Conservation (phyloP, 1,284 basidiomycete genomes). For the Meripilus lineatus region DNA sequence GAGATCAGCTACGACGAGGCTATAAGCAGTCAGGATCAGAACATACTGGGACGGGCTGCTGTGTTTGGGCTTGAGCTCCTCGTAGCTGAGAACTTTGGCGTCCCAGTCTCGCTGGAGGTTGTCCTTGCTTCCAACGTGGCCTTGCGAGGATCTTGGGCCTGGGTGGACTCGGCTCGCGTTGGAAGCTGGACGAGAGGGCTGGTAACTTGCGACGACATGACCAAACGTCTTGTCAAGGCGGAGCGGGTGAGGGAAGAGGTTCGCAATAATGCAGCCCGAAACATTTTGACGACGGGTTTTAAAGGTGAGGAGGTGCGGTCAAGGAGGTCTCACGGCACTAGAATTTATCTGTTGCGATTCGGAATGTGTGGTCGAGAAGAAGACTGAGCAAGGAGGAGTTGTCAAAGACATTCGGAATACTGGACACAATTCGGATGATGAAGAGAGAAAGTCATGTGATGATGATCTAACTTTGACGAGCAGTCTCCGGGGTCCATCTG, state of each 20-base stretch:
- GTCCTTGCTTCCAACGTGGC: constrained; percentile 38
- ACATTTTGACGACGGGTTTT: constrained; percentile 15
- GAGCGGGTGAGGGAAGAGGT: constrained; percentile 4
- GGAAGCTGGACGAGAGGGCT: no score
- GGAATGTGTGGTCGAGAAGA: background rate
- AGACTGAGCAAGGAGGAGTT: no score
- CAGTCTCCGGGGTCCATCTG: constrained; percentile 9
- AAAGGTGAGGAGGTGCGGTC: background rate
- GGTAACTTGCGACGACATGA: background rate
- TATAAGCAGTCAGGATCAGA: background rate
- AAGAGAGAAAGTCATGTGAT: background rate
- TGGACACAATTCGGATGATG: background rate
- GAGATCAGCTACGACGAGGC: constrained; percentile 4
- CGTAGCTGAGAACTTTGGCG: constrained; percentile 69
- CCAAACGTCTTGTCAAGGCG: background rate
- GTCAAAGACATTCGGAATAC: constrained; percentile 2
- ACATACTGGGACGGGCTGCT: constrained; percentile 77
- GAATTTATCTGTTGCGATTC: background rate
- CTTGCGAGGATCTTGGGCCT: constrained; percentile 23
- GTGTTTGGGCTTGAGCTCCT: constrained; percentile 82
- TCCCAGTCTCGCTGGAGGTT: constrained; percentile 65
- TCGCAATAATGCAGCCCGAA: constrained; percentile 17
- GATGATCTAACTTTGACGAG: constrained; percentile 8
- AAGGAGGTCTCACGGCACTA: background rate
- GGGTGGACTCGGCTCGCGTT: constrained; percentile 4